Evolutionary conservation across 2,329 filamentous ascomycete species (phyloP), one percentile per base, ranked within the genome.

Genomic region (Bipolaris sorokiniana): DNA sequence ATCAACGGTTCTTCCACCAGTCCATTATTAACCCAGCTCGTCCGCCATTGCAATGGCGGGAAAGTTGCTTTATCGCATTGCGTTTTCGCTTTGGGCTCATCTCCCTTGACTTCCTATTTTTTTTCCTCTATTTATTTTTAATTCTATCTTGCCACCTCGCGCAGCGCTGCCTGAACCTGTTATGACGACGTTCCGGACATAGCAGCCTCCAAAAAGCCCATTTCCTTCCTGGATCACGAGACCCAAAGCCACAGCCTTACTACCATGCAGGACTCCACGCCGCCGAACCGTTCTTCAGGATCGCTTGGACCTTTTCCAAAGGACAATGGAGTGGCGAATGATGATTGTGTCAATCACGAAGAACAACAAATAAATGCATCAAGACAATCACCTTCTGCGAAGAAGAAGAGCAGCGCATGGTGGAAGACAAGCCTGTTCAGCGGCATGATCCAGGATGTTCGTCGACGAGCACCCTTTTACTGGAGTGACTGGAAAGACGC

Each of bases 401-500:
- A 61, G 54, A 68, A 67, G 36, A 67, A 61, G 55, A 68, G 67
- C 33, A 57, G 56, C 42, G 58, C 61, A 7, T 94, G 91, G 91
- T 95, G 90, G 88, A 89, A 84, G 70, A 84, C 93, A 22, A 83
- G 83, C 48, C 80, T 90, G 48, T 94, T 94, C 75, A 86, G 86
- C 36, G 92, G 92, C 68, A 96, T 96, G 86, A 74, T 87, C 56
- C 88, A 90, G 70, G 92, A 96, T 77, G 70, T 96, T 33, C 86
- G 86, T 63, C 86, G 91, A 56, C 81, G 92, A 61, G 83, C 84
- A 7, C 92, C 92, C 1, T 96, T 84, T 73, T 96, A 95, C 72
- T 81, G 79, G 77, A 93, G 89, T 76, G 92, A 96, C 76, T 96
- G 90, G 90, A 81, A 74, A 16, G 92, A 96, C 79, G 92, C 92